Percentiles rank a stretch among this genome's conserved stretches.
These are phyloP conservation scores for Moricandia moricandioides DNA, from an alignment of 345 rosid species.

Conservation along the genomic window DNA sequence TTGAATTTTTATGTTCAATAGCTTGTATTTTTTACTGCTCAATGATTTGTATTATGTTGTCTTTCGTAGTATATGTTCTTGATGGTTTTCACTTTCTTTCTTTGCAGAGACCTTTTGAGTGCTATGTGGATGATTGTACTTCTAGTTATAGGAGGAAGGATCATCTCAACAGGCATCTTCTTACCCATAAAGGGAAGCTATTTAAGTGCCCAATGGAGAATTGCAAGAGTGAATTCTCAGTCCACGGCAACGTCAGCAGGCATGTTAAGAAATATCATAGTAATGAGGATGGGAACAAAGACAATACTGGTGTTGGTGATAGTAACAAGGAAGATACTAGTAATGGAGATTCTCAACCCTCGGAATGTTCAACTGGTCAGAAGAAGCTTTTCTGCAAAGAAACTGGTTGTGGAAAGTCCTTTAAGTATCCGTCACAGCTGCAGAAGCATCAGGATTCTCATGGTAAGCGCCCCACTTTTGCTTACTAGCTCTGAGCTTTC, in stretches of 20 bases:
- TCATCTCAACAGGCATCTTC: constrained; percentile 76
- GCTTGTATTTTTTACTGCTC: not conserved
- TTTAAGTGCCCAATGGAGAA: constrained; percentile 58
- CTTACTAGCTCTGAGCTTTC: too few relatives aligned
- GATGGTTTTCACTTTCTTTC: not conserved
- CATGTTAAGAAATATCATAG: constrained; percentile 58
- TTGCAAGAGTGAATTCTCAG: constrained; percentile 51
- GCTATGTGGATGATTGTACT: constrained; percentile 63
- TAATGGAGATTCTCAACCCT: constrained; percentile 11
- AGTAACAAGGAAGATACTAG: not conserved
- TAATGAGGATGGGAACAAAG: not conserved
- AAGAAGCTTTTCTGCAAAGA: constrained; percentile 60
- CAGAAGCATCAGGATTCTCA: constrained; percentile 73
- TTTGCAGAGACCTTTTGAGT: constrained; percentile 67
- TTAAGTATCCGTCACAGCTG: constrained; percentile 58
- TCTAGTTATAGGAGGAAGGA: constrained; percentile 85
- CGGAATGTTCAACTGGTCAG: constrained; percentile 22
- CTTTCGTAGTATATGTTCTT: not conserved
- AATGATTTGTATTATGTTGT: not conserved
- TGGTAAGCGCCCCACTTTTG: too few relatives aligned
- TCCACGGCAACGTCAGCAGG: constrained; percentile 56
- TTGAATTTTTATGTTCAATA: constrained; percentile 15
- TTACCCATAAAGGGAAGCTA: constrained; percentile 66
- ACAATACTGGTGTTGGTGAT: not conserved
- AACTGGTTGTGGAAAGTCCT: constrained; percentile 76